Percentiles rank a stretch among this genome's conserved stretches.
Evolutionary conservation across 2,329 filamentous ascomycete species (phyloP).

Genomic region (Neonectria magnoliae): DNA sequence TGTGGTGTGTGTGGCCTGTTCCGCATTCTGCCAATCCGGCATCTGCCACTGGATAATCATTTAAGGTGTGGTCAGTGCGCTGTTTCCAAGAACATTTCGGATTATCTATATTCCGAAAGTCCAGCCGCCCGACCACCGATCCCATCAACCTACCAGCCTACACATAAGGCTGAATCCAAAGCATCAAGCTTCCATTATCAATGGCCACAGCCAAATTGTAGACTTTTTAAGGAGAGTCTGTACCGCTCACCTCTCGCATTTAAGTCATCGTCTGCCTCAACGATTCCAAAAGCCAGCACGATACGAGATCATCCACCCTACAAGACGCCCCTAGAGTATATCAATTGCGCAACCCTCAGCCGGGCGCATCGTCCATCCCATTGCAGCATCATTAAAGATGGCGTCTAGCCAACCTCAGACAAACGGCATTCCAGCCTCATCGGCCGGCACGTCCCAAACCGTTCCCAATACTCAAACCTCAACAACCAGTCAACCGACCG

Average conservation of each 20-base stretch:
- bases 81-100: constrained; percentile 20
- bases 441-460: constrained; percentile 51
- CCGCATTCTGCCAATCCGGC: constrained; percentile 30
- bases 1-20: neutral
- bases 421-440: constrained; percentile 61
- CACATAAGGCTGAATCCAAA: neutral
- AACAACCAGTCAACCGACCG: constrained; percentile 39
- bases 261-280: neutral
- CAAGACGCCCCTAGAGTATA: neutral
- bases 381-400: constrained; percentile 38
- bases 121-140: constrained; percentile 3
- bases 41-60: constrained; percentile 29
- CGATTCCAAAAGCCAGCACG: neutral
- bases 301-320: neutral
- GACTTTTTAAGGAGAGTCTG: neutral
- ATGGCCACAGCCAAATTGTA: constrained; percentile 6
- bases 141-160: constrained; percentile 13
- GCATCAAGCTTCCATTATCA: constrained; percentile 6
- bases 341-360: neutral
- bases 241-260: neutral
- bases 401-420: constrained; percentile 58
- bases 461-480: constrained; percentile 50
- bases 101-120: constrained; percentile 32
- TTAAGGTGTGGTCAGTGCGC: constrained; percentile 52
- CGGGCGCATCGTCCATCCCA: constrained; percentile 4